Base-by-base conservation (phyloP, 805 yeast genomes). In the Kluyveromyces dobzhanskii region DNA sequence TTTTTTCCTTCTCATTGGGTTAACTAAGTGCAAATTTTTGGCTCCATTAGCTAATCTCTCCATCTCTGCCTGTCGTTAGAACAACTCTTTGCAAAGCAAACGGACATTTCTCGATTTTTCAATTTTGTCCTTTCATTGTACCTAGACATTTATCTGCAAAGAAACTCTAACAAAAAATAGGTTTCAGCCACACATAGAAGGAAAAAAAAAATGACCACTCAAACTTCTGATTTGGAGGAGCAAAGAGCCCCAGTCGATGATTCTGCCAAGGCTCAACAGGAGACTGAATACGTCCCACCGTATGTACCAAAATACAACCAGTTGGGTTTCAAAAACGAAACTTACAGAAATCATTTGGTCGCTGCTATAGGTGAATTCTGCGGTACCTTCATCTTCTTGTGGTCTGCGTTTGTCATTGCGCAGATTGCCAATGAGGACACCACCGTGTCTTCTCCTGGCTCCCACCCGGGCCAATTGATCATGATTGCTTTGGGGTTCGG, bases 401-500 rank as follows among this genome's bases (percentile, higher is more conserved):
- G 86, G 81, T 70, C 78, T 44, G 94, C 95, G 4, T 83, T 73
- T 48, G 71, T 81, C 38, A 84, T 85, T 69, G 94, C 92, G 28
- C 86, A 82, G 60, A 76, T 78, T 56, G 94, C 94, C 46, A 85
- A 80, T 65, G 73, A 70, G 48, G 78, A 70, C 48, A 39, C 43
- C n/a, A 9, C 40, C 11, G 30, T 37, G 3, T 38, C 42, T 14
- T 44, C 37, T 27, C 37, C 42, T 6, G 79, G 76, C 23, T 70
- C 81, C 31, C 70, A 74, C 54, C 86, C 90, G 27, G 69, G 73
- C 37, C 80, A 78, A 61, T 60, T 83, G 47, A 71, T 83, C 46
- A 80, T 85, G 86, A 85, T 85, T 54, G 66, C 94, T 11, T 71
- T 81, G 36, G 95, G 94, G 53, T 85, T 85, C 65, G 95, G 95